These are phyloP conservation scores for Starmerella stigmatis DNA, from an alignment of 805 yeast species.

Conservation along the genomic window DNA sequence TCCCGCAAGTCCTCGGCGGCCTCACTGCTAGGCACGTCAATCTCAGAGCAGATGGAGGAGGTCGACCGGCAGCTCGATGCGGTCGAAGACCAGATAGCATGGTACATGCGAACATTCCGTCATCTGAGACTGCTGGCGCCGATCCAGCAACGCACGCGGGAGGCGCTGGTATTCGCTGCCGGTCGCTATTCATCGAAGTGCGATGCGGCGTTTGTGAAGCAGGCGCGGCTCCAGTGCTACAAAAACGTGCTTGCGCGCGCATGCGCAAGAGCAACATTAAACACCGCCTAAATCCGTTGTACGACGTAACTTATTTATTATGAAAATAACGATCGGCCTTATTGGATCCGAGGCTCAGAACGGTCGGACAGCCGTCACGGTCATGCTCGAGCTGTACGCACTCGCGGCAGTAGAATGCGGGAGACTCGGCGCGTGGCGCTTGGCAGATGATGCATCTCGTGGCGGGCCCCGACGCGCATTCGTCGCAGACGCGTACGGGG, in stretches of 20 bases:
- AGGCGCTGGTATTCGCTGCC: conserved; percentile 37
- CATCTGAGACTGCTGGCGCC: conserved; percentile 46
- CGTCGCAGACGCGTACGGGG: not conserved
- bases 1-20: not conserved
- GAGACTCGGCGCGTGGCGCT: not conserved
- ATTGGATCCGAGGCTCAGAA: conserved; percentile 1
- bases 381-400: conserved; percentile 3
- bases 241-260: conserved; percentile 31
- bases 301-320: not conserved
- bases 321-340: conserved; percentile 2
- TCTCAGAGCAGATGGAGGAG: conserved; percentile 17
- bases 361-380: conserved; percentile 3
- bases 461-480: not conserved
- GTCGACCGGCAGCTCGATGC: conserved; percentile 31
- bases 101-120: conserved; percentile 31
- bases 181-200: conserved; percentile 42
- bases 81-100: conserved; percentile 31
- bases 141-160: conserved; percentile 43
- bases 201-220: conserved; percentile 50
- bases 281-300: not conserved
- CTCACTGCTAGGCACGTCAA: not conserved
- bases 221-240: conserved; percentile 38
- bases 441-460: not conserved
- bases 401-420: conserved; percentile 1
- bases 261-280: not conserved